Percentiles rank a stretch among this genome's conserved stretches.
These are phyloP conservation scores for Drosera spatulata DNA, from an alignment of 179 eudicot species.

Conservation along the genomic window DNA sequence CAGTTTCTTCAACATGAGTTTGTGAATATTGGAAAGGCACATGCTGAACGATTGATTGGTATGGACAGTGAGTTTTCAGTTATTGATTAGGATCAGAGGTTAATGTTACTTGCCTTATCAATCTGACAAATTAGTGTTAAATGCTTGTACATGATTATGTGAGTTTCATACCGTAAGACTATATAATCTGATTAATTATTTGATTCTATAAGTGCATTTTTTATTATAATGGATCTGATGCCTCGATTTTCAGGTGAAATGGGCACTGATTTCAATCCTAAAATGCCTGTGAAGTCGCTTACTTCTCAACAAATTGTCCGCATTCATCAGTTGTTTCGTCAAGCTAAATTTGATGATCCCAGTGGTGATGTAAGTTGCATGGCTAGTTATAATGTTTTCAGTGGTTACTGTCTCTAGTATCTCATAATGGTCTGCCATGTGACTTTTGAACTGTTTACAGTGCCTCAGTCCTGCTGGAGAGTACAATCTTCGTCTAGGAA, in stretches of 20 bases:
- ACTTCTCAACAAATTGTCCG: constrained; percentile 90
- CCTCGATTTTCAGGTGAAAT: constrained; percentile 69
- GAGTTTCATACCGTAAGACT: no score
- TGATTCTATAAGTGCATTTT: background rate
- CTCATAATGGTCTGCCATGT: background rate
- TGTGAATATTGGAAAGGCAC: constrained; percentile 75
- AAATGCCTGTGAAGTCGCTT: constrained; percentile 77
- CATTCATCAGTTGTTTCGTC: constrained; percentile 96
- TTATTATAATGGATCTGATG: background rate
- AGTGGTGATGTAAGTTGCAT: constrained; percentile 81
- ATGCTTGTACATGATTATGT: background rate
- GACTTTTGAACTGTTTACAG: constrained; percentile 25
- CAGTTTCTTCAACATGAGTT: constrained; percentile 98
- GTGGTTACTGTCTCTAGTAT: background rate
- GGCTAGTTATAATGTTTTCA: constrained; percentile 5
- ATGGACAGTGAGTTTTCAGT: background rate
- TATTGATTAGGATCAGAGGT: background rate
- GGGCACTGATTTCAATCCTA: constrained; percentile 84
- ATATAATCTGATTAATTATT: no score
- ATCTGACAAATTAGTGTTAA: background rate
- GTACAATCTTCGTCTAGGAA: constrained; percentile 95
- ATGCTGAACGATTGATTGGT: constrained; percentile 96
- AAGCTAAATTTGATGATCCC: constrained; percentile 96
- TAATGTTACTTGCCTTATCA: background rate
- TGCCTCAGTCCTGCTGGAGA: constrained; percentile 99